A percentile compares a stretch with the other conserved stretches of the same genome.
Evolutionary conservation across 169 alveolate genomes (phyloP).

Genomic region (Amoebophrya sp.): DNA sequence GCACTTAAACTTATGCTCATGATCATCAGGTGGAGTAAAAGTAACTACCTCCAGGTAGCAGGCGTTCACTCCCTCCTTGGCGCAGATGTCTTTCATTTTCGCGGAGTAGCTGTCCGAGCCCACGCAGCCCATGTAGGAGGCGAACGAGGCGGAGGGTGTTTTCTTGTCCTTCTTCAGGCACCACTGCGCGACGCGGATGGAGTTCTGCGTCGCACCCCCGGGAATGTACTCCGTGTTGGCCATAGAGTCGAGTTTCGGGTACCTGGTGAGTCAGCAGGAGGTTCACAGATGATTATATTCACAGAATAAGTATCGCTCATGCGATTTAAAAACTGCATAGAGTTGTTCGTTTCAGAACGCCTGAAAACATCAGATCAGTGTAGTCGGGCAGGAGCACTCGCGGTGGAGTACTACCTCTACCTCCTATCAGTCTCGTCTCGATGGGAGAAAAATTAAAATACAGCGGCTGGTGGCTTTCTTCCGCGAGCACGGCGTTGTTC

Average conservation of each 20-base stretch:
- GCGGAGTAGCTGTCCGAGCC: constrained; percentile 37
- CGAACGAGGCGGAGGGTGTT: background rate
- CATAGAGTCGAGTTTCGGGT: constrained; percentile 27
- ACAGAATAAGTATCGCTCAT: background rate
- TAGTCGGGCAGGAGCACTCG: too few relatives aligned
- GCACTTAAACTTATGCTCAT: too few relatives aligned
- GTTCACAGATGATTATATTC: too few relatives aligned
- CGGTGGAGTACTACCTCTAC: background rate
- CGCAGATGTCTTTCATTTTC: constrained; percentile 32
- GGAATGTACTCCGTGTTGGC: constrained; percentile 35
- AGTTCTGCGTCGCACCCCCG: constrained; percentile 64
- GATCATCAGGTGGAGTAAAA: too few relatives aligned
- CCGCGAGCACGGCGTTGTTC: constrained; percentile 48
- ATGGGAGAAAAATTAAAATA: constrained; percentile 2
- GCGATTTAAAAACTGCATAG: background rate
- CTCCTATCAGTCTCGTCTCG: too few relatives aligned
- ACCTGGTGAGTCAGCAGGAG: background rate
- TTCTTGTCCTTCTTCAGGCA: constrained; percentile 25
- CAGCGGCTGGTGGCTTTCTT: constrained; percentile 43
- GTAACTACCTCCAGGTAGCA: constrained; percentile 18
- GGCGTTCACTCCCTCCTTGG: constrained; percentile 27
- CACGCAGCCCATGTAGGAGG: constrained; percentile 43
- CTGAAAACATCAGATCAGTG: background rate
- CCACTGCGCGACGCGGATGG: constrained; percentile 47
- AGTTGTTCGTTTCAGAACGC: background rate